Percentiles rank a stretch among this genome's conserved stretches.
Conservation (phyloP, 768 basidiomycete genomes). For the Cyclocybe aegerita region DNA sequence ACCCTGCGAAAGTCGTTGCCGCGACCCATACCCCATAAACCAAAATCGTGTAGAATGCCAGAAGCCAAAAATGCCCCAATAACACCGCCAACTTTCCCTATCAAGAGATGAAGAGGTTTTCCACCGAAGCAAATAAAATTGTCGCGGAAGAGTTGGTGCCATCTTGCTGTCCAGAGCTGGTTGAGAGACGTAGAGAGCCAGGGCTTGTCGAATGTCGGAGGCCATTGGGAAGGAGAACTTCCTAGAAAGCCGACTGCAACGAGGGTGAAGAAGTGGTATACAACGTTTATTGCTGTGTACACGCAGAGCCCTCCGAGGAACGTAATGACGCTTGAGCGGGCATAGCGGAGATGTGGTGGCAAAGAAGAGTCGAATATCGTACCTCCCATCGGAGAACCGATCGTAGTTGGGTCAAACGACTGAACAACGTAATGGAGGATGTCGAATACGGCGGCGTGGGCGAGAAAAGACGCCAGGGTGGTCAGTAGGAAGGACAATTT, state of each 20-base stretch:
- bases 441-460: slow-evolving; percentile 42
- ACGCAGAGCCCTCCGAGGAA: slow-evolving; percentile 41
- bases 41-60: slow-evolving; percentile 57
- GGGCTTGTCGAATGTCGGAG: slow-evolving; percentile 59
- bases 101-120: slow-evolving; percentile 36
- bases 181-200: slow-evolving; percentile 58
- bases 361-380: slow-evolving; percentile 42
- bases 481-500: slow-evolving; percentile 33
- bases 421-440: slow-evolving; percentile 45
- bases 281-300: slow-evolving; percentile 42
- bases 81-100: slow-evolving; percentile 49
- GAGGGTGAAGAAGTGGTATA: slow-evolving; percentile 41
- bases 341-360: slow-evolving; percentile 32
- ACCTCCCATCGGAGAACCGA: slow-evolving; percentile 37
- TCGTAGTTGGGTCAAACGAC: slow-evolving; percentile 40
- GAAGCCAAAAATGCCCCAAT: slow-evolving; percentile 63
- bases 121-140: slow-evolving; percentile 53
- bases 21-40: slow-evolving; percentile 56
- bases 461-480: slow-evolving; percentile 31
- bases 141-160: slow-evolving; percentile 70
- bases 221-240: slow-evolving; percentile 57
- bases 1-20: slow-evolving; percentile 45
- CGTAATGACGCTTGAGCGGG: slow-evolving; percentile 45
- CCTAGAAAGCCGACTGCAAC: slow-evolving; percentile 44
- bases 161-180: slow-evolving; percentile 62